Evolutionary conservation across 208 protist species (phyloP).

Genomic region (Acanthamoeba quina): DNA sequence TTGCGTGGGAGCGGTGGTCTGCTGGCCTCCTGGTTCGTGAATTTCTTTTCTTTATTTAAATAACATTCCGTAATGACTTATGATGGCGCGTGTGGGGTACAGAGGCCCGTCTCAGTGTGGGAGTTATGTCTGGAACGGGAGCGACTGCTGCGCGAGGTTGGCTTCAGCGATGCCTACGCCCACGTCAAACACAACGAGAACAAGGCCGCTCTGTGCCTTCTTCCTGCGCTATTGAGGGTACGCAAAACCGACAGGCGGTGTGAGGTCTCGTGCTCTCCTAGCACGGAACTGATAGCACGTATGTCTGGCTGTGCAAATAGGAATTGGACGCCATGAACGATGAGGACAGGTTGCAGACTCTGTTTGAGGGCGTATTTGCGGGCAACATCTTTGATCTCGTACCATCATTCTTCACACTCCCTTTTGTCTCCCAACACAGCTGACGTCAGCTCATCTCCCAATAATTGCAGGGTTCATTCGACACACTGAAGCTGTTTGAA

Average conservation of each 20-base stretch:
- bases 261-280: too few relatives aligned
- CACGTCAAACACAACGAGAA: conserved; percentile 42
- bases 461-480: neutral
- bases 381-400: conserved; percentile 37
- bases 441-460: neutral
- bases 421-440: neutral
- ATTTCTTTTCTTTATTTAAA: too few relatives aligned
- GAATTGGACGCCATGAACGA: neutral
- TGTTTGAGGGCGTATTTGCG: conserved; percentile 23
- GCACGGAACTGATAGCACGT: too few relatives aligned
- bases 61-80: too few relatives aligned
- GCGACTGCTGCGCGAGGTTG: neutral
- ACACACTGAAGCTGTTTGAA: neutral
- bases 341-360: neutral
- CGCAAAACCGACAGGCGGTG: neutral
- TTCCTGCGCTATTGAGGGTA: neutral
- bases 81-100: neutral
- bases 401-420: neutral
- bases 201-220: neutral
- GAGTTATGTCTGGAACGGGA: conserved; percentile 20
- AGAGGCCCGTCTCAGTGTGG: neutral
- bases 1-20: neutral
- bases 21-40: neutral
- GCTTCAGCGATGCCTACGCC: conserved; percentile 13
- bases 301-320: neutral